Evolutionary conservation across 257 asterid species (phyloP).

Genomic region (Leonotis leonurus): DNA sequence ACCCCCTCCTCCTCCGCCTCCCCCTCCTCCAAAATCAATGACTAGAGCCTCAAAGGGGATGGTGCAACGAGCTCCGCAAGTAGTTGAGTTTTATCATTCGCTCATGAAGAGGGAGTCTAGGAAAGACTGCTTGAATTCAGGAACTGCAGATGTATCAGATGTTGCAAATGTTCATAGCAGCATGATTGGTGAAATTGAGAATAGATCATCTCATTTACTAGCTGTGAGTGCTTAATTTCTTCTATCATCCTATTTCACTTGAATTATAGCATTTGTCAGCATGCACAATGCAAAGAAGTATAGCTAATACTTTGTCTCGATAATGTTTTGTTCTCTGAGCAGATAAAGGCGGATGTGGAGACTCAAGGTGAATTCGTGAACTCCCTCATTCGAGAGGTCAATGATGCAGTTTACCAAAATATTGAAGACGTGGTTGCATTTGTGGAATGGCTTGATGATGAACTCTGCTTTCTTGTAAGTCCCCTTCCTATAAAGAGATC

Average conservation of each 20-base stretch:
- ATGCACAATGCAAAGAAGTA: not conserved
- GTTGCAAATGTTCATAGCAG: constrained; percentile 78
- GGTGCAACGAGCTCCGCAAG: constrained; percentile 86
- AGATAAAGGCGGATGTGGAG: constrained; percentile 89
- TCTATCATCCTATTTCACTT: not conserved
- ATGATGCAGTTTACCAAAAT: constrained; percentile 51
- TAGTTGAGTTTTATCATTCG: constrained; percentile 84
- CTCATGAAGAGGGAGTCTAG: constrained; percentile 89
- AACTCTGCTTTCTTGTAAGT: constrained; percentile 84
- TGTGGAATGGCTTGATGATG: constrained; percentile 93
- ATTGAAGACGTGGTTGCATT: constrained; percentile 80
- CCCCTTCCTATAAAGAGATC: not conserved
- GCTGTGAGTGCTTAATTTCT: constrained; percentile 48
- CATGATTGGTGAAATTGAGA: constrained; percentile 92
- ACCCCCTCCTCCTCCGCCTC: constrained; percentile 88
- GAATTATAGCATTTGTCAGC: not conserved
- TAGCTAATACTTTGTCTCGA: not conserved
- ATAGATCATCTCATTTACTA: constrained; percentile 76
- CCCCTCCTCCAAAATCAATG: constrained; percentile 54
- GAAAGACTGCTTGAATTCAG: constrained; percentile 69
- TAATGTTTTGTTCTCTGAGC: constrained; percentile 3
- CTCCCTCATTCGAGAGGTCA: constrained; percentile 72
- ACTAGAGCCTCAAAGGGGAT: constrained; percentile 34
- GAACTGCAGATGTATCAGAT: constrained; percentile 48
- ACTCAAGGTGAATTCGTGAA: constrained; percentile 90